Evolutionary conservation across 106 monocot species (phyloP), one percentile per base, ranked within the genome.

Genomic region (Triglochin maritima): DNA sequence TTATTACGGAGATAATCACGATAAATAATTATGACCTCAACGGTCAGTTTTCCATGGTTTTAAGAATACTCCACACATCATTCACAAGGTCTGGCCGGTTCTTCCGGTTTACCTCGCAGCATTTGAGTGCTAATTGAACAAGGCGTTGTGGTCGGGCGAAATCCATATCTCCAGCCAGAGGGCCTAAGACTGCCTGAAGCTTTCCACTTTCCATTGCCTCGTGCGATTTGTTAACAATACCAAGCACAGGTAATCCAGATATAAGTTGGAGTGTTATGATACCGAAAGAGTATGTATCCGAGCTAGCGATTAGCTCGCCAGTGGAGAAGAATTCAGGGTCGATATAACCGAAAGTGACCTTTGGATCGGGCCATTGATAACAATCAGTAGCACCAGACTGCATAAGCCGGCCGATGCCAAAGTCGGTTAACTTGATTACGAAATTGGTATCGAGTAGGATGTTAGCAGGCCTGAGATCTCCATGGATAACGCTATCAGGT

Each of bases 391-490:
- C 52, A 43, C 9, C n/a, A 5, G 52, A 50, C 4, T 4, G 12
- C 15, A 72, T 43, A 50, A 78, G 66, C 4, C 60, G 41, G 15
- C 66, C 52, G 43, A 78, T 59, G 59, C 65, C 71, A 15, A 52
- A 71, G 66, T 78, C 67, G 50, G 71, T 50, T 43, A 79, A 42
- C 56, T 79, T 79, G 67, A 67, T 60, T 12, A 49, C 10, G 47
- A 54, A 73, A 44, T 67, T 72, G 44, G 67, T 50, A 68, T 63
- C 78, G 50, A 79, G 67, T 9, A 79, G 68, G 66, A 79, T 56
- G 67, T 72, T 79, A 29, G 61, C 56, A 13, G 72, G 73, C 68
- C 72, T 79, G 5, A 79, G 72, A 55, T 79, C 62, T 49, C 78
- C 78, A 62, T 79, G 78, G 7, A 66, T 59, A 6, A 67, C 6